Base-by-base conservation (phyloP, 2,329 filamentous ascomycete species). In the Beauveria sp. region DNA sequence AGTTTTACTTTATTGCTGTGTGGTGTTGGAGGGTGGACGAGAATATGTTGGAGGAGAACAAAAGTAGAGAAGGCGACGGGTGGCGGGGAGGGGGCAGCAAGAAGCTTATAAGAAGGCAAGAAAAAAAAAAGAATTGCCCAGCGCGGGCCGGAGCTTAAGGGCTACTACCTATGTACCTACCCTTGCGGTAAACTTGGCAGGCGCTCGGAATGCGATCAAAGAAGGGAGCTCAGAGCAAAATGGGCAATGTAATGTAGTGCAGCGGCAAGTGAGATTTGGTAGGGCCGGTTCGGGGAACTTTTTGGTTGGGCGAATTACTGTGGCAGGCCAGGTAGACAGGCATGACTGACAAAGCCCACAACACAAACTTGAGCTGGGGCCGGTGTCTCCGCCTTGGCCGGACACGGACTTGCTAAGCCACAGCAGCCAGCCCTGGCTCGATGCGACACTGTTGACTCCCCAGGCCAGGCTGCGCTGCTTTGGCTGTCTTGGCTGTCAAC, bases 31-130 rank as follows among this genome's bases (percentile, higher is more conserved):
- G 52, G 38, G 16, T 45, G 34, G 16, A 48, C 2, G 1, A 1
- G 24, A 40, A 20, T 49, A n/a, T 38, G 49, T 48, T 43, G 49
- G 28, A 26, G 52, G 48, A 28, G 49, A 49, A 59, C 51, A 63
- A 26, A 26, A 28, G 26, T 5, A 22, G 43, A 14, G n/a, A 20
- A 40, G 54, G 57, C 42, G 10, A 51, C 22, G 20, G 51, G 45
- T 54, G 54, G 51, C 20, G 50, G 51, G 10, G 38, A 22, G 57
- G 48, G 46, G 57, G 48, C 8, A 49, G 51, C 40, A 61, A 40
- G 59, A 61, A 61, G 59, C 59, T 61, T 61, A 54, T 61, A 61
- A 55, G 59, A 54, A 61, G 26, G 26, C 5, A 22, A 3, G 14
- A 20, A 31, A 12, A 24, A 10, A 16, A 42, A 22, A 18, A 18